Percentiles rank a stretch among this genome's conserved stretches.
phyloP scores from a whole-genome alignment of 805 yeast genomes.

The Candida railenensis region DNA sequence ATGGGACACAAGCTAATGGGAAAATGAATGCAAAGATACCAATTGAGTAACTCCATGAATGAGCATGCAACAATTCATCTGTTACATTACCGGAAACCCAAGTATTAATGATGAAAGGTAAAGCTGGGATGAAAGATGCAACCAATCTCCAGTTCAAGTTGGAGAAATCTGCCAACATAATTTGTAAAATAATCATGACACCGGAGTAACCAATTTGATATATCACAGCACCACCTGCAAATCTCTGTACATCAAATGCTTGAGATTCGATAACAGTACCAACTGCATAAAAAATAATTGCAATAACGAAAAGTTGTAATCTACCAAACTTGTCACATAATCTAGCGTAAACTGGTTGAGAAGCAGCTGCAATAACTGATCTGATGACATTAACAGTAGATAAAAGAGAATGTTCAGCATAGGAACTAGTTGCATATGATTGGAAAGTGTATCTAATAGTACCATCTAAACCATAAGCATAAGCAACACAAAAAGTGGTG shows the following conservation, averaged over 20 bases:
- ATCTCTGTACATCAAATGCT: slow-evolving; percentile 24
- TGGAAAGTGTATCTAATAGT: slow-evolving; percentile 38
- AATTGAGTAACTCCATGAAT: slow-evolving; percentile 17
- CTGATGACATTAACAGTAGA: slow-evolving; percentile 27
- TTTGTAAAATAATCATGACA: slow-evolving; percentile 13
- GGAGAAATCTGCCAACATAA: slow-evolving; percentile 18
- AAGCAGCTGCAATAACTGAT: slow-evolving; percentile 28
- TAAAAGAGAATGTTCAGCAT: slow-evolving; percentile 19
- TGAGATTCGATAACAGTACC: slow-evolving; percentile 31
- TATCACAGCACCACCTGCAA: slow-evolving; percentile 30
- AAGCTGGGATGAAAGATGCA: slow-evolving; percentile 13
- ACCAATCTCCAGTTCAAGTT: slow-evolving; percentile 17
- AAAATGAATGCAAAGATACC: slow-evolving; percentile 23
- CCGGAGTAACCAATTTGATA: slow-evolving; percentile 19
- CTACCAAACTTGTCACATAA: slow-evolving; percentile 28
- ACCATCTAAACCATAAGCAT: slow-evolving; percentile 59
- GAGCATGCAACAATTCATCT: slow-evolving; percentile 10
- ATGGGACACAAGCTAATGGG: slow-evolving; percentile 18
- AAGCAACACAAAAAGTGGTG: slow-evolving; percentile 53
- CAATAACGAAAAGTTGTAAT: slow-evolving; percentile 21
- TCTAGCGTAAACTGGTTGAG: slow-evolving; percentile 28
- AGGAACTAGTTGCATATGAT: slow-evolving; percentile 24
- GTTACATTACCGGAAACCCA: slow-evolving; percentile 20
- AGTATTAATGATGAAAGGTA: slow-evolving; percentile 18
- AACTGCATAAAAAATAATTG: slow-evolving; percentile 23